Evolutionary conservation across 2,329 filamentous ascomycete genomes (phyloP), one percentile per base, ranked within the genome.

Genomic region (Colletotrichum trifolii): DNA sequence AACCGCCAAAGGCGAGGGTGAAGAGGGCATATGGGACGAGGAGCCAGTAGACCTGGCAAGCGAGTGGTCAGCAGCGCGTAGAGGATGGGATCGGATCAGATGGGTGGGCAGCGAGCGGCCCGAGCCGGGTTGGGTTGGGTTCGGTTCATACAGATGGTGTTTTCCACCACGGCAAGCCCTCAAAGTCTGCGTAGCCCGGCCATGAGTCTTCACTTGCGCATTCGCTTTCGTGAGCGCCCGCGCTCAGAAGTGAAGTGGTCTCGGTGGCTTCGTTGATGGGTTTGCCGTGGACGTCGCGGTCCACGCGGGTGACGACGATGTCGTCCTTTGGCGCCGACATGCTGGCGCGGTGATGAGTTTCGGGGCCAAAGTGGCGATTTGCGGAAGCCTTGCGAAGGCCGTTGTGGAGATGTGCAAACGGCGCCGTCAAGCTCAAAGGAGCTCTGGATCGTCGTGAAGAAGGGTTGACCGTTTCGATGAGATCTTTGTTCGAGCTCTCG

Each of bases 1-100:
- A 87, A 61, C 93, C 93, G 38, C 95, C 96, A 76, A 96, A 95
- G 0, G 94, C 94, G 58, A 96, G 81, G 0, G 93, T 93, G 74
- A 93, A 95, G 48, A 97, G 78, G 60, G 91, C 83, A 77, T 94
- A 96, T 1, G 94, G 92, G 0, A 86, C 87, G 8, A 98, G 77
- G 5, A 98, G 83, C 92, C 94, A 98, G 77, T 85, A 92, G 56
- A 96, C 87, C 92, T 92, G 66, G 39, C 12, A 25, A 25, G 25
- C 25, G 25, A 25, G 25, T 25, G 25, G 25, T 25, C 25, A 25
- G 25, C 25, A 25, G 25, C 25, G 25, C 25, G 25, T 25, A 1
- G 25, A 25, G 12, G 36, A n/a, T 42, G 60, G 65, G 54, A 67
- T 77, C 69, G 78, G 74, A 48, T 42, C 45, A 17, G 10, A 47